These are phyloP conservation scores for Blepharisma stoltei DNA, from an alignment of 73 alveolate genomes.

Conservation along the genomic window DNA sequence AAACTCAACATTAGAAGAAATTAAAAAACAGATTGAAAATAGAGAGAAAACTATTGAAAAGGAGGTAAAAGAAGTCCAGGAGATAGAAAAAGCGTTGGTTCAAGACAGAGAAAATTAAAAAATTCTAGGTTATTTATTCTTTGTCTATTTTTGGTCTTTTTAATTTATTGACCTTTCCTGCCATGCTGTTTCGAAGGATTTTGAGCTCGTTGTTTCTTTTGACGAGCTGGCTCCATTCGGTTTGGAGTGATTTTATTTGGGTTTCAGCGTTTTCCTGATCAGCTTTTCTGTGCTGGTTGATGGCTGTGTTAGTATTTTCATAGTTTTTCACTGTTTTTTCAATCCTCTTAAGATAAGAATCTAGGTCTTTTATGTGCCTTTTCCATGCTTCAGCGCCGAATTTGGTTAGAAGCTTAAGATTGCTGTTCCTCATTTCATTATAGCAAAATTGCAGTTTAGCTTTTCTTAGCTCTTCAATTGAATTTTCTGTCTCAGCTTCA, in stretches of 20 bases:
- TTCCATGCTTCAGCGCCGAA: neutral
- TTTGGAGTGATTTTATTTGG: neutral
- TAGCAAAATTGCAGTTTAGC: too few species aligned
- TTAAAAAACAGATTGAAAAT: too few species aligned
- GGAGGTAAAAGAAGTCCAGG: too few species aligned
- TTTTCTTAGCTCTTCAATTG: too few species aligned
- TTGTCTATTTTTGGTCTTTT: too few species aligned
- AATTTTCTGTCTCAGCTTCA: too few species aligned
- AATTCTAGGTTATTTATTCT: too few species aligned
- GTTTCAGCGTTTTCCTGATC: neutral
- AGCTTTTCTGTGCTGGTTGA: neutral
- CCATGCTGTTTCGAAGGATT: neutral
- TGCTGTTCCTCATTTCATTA: too few species aligned
- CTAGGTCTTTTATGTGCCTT: neutral
- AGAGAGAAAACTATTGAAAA: too few species aligned
- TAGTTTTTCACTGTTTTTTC: neutral
- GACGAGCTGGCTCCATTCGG: neutral
- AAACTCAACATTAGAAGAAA: too few species aligned
- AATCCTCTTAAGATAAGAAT: neutral
- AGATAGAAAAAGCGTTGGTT: neutral
- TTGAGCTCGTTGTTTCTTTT: neutral
- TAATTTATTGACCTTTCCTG: neutral
- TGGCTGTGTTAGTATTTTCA: neutral
- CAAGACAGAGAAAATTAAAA: too few species aligned
- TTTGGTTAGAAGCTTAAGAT: too few species aligned